Evolutionary conservation across 164 flowering plant genomes (phyloP), one percentile per base, ranked within the genome.

Genomic region (Annona cherimola): DNA sequence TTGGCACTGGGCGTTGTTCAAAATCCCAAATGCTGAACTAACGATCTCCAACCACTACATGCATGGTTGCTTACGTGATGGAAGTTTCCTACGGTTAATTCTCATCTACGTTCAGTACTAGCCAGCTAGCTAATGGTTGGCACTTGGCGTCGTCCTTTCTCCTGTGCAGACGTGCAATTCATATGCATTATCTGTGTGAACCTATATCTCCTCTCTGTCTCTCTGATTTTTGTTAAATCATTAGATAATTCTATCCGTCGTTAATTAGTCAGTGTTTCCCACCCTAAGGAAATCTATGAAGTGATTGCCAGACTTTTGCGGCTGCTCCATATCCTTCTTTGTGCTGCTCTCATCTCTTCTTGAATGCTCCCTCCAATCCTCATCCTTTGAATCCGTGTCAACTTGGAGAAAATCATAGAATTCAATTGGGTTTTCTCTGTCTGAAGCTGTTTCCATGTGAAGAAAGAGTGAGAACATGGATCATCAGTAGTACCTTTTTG

Each of bases 401-500:
- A 89, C 86, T 62, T 78, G 80, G 8, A 91, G 92, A 83, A 91
- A 91, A 76, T 91, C 86, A 68, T 88, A 89, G 60, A 82, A 91
- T 79, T 88, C 89, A 2, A 80, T 69, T 2, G 72, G 78, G 46
- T 63, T 76, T 42, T 74, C 69, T 11, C 69, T 74, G 69, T 77
- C 90, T 90, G 86, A 80, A 79, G 63, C 43, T 14, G 19, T 26
- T 45, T 42, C 14, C 57, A 50, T 16, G 14, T 50, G 7, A 26
- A 8, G 35, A 35, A 72, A 45, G 45, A 68, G 55, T 60, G 18
- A 70, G 39, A 64, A 14, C 67, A 64, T 64, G 45, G 45, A 40
- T 26, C 35, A 26, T 26, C 35, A 26, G 35, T 26, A 26, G 35
- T 26, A 26, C 35, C 35, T 26, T 26, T 26, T 26, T 26, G 35